Evolutionary conservation across 2,329 filamentous ascomycete species (phyloP).

Genomic region (Ceratocystis variospora): DNA sequence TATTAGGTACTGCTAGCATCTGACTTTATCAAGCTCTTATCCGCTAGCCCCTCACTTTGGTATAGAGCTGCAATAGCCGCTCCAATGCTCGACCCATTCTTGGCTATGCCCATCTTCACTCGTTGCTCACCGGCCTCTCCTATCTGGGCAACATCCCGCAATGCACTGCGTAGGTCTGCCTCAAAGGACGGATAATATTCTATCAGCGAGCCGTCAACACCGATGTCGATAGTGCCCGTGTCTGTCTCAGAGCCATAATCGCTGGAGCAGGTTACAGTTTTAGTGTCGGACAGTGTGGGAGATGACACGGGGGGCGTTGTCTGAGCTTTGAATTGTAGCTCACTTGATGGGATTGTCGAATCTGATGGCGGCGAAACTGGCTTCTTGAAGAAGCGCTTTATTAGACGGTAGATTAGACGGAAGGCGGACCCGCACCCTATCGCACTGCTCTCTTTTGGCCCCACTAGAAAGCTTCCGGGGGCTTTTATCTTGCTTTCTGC

Average conservation of each 20-base stretch:
- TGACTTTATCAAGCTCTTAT: not conserved
- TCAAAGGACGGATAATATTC: conserved; percentile 62
- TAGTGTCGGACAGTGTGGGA: not conserved
- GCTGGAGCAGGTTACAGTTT: not conserved
- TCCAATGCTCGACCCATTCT: conserved; percentile 59
- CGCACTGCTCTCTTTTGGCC: not conserved
- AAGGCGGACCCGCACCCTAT: not conserved
- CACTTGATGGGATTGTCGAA: not conserved
- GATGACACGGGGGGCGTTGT: not conserved
- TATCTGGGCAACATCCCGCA: conserved; percentile 48
- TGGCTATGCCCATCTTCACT: conserved; percentile 56
- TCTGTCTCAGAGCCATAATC: conserved; percentile 22
- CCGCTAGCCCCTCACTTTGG: not conserved
- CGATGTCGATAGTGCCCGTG: conserved; percentile 44
- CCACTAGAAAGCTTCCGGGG: not conserved
- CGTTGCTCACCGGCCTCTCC: conserved; percentile 47
- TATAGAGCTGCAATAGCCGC: conserved; percentile 51
- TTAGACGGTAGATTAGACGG: not conserved
- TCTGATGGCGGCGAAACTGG: not conserved
- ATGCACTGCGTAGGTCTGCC: conserved; percentile 47
- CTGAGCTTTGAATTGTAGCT: not conserved
- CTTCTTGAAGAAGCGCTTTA: not conserved
- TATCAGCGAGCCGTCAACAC: conserved; percentile 57
- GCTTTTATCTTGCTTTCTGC: not conserved
- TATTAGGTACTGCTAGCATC: not conserved